Conservation (phyloP, 1,284 basidiomycete genomes). For the Moniliophthora roreri region DNA sequence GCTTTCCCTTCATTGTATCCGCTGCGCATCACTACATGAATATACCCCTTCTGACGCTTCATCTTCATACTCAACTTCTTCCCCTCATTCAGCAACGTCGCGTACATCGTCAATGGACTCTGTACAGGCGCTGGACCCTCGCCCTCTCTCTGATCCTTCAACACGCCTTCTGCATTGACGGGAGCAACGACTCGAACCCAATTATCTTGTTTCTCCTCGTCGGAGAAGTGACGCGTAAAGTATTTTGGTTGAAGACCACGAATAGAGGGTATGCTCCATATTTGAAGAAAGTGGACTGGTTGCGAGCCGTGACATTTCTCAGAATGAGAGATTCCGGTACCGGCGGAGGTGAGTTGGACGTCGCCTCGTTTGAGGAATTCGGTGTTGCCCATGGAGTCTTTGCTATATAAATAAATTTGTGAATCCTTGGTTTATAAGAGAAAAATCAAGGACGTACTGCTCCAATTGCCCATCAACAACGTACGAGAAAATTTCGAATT, state of each 20-base stretch:
- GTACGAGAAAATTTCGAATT: constrained; percentile 93
- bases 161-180: constrained; percentile 52
- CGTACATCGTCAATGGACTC: constrained; percentile 58
- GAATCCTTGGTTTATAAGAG: constrained; percentile 7
- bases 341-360: constrained; percentile 88
- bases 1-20: constrained; percentile 65
- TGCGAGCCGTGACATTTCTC: constrained; percentile 62
- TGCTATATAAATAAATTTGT: no score
- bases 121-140: constrained; percentile 76
- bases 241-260: constrained; percentile 69
- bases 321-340: constrained; percentile 86
- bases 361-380: constrained; percentile 88
- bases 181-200: constrained; percentile 76
- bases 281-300: constrained; percentile 83
- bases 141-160: constrained; percentile 55
- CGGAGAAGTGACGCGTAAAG: constrained; percentile 83
- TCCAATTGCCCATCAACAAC: constrained; percentile 76
- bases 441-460: constrained; percentile 49
- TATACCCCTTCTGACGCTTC: constrained; percentile 53
- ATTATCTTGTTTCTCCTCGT: constrained; percentile 77
- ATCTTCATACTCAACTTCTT: constrained; percentile 54
- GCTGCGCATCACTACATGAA: constrained; percentile 74
- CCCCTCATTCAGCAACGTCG: constrained; percentile 62
- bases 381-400: constrained; percentile 87
- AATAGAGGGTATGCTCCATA: constrained; percentile 76